Base-by-base conservation (phyloP, 768 basidiomycete genomes). In the Lactarius pseudohatsudake region DNA sequence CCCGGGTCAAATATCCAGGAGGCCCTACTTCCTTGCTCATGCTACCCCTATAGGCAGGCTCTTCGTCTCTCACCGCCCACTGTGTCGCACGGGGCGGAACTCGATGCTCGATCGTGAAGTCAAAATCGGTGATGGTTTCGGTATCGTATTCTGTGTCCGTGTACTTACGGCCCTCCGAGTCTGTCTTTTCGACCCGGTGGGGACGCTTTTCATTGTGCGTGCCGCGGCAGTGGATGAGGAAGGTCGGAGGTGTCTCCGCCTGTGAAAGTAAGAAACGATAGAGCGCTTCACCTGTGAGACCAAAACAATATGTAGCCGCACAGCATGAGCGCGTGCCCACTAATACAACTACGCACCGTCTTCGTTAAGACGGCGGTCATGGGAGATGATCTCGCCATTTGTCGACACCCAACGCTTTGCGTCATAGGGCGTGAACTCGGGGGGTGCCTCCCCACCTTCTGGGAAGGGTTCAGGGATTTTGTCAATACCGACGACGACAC, bases 251-350 rank as follows among this genome's bases (percentile, higher is more conserved):
- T 2, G 70, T 75, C 38, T 71, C 74, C 2, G 86, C 80, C 61
- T 88, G 85, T 4, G 80, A 79, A 28, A 90, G 82, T 20, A 93
- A 77, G 75, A 91, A 93, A 64, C 89, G 84, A 74, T 89, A 91
- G 28, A 92, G 80, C 0, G 87, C 86, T 71, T 89, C 88, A 55
- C 88, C 88, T 88, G 64, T 26, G n/a, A 60, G 40, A 26, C 13
- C 28, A 10, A 40, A 32, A 20, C 34, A 54, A 61, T 55, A 43
- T 38, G 47, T 28, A 57, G 50, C 28, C 26, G 28, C 57, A 28
- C 18, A 70, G 54, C n/a, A 72, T 59, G 54, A 65, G 22, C 18
- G n/a, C 47, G 47, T 50, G 11, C 22, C n/a, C 18, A 18, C 16
- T 10, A 3, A 0, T 40, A 38, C 34, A 10, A 36, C 22, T 62